A percentile compares a stretch with the other conserved stretches of the same genome.
Conservation (phyloP, 2,329 filamentous ascomycete species). For the Corynespora cassiicola region DNA sequence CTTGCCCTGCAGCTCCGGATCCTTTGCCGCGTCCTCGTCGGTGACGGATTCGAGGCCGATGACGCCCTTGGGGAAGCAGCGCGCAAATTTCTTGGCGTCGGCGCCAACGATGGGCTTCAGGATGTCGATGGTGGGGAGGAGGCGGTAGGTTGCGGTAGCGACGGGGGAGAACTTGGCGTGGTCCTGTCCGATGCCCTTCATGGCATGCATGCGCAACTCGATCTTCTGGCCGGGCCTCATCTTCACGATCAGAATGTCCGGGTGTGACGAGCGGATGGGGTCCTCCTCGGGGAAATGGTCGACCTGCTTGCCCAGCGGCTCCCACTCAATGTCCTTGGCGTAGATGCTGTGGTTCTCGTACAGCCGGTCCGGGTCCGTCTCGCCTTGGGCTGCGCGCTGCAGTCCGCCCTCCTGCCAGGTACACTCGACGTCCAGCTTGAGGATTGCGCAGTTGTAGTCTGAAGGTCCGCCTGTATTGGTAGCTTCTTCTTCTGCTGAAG, state of each 20-base stretch:
- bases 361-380: conserved; percentile 81
- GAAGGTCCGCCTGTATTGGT: conserved; percentile 52
- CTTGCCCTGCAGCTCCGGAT: conserved; percentile 73
- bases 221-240: conserved; percentile 89
- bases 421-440: conserved; percentile 81
- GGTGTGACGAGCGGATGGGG: conserved; percentile 79
- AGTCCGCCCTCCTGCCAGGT: conserved; percentile 72
- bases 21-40: conserved; percentile 65
- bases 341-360: conserved; percentile 80
- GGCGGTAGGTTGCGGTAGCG: conserved; percentile 89
- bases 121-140: conserved; percentile 89
- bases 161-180: conserved; percentile 98
- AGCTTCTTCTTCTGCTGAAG: conserved; percentile 57
- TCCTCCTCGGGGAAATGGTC: conserved; percentile 55
- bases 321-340: conserved; percentile 69
- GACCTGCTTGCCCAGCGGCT: conserved; percentile 69
- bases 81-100: conserved; percentile 87
- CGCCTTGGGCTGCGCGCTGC: conserved; percentile 66
- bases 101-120: conserved; percentile 80
- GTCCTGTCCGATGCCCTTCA: conserved; percentile 92
- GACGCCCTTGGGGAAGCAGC: conserved; percentile 89
- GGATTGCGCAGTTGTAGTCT: conserved; percentile 87
- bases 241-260: conserved; percentile 93
- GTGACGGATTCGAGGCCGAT: conserved; percentile 80
- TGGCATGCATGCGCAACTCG: conserved; percentile 86